Evolutionary conservation across 2,329 filamentous ascomycete genomes (phyloP).

Genomic region (Lojkania enalia): DNA sequence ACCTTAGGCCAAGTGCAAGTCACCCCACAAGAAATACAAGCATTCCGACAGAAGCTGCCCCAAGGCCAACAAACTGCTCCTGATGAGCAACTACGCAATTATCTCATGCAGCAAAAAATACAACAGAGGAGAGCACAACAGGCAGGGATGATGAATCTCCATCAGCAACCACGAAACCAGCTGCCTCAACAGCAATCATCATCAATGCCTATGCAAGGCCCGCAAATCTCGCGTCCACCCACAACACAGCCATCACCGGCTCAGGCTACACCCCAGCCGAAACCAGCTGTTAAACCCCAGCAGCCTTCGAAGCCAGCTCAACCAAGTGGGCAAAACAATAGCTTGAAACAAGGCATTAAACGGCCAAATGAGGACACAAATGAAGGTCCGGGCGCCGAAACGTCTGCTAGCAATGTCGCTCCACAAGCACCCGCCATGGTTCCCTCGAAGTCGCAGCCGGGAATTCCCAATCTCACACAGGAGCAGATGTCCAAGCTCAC

Average conservation of each 20-base stretch:
- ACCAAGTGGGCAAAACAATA: conserved; percentile 19
- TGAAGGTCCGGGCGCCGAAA: conserved; percentile 39
- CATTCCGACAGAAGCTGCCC: conserved; percentile 40
- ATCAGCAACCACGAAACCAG: conserved; percentile 22
- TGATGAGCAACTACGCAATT: conserved; percentile 27
- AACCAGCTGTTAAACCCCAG: conserved; percentile 22
- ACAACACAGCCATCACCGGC: conserved; percentile 25
- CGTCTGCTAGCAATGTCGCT: conserved; percentile 21
- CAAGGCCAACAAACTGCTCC: conserved; percentile 34
- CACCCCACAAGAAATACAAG: conserved; percentile 47
- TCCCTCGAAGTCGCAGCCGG: conserved; percentile 36
- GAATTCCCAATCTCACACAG: conserved; percentile 30
- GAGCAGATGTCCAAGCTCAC: conserved; percentile 41
- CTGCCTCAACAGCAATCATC: conserved; percentile 38
- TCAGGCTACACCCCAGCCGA: conserved; percentile 27
- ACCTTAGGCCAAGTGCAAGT: conserved; percentile 31
- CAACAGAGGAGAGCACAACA: conserved; percentile 9
- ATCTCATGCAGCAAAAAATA: conserved; percentile 12
- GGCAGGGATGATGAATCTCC: conserved; percentile 6
- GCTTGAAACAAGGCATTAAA: conserved; percentile 38
- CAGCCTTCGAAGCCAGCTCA: conserved; percentile 27
- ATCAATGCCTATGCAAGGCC: conserved; percentile 23
- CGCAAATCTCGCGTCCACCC: conserved; percentile 27
- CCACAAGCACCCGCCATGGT: conserved; percentile 44
- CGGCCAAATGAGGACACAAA: conserved; percentile 48